Evolutionary conservation across 305 asterid genomes (phyloP), one percentile per base, ranked within the genome.

Genomic region (Fraxinus dipetala): DNA sequence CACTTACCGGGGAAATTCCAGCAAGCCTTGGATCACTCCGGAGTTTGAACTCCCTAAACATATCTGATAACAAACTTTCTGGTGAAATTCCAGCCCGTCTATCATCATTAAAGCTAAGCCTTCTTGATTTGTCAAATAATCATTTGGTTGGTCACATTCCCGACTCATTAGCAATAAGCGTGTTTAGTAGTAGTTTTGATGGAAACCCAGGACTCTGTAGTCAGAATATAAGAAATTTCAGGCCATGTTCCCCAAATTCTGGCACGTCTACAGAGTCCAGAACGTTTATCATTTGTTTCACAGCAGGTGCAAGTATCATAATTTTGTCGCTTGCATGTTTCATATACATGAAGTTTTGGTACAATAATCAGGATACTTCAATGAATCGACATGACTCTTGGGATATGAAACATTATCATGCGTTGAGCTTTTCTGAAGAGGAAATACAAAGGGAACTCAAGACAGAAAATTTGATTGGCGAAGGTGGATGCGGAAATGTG

Each of bases 401-500:
- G 90, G 87, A 87, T 24, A 76, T 87, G 86, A 89, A 78, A 80
- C 86, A 80, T 30, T 89, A 85, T 48, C 86, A 84, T 59, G 79
- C 87, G 0, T 76, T 89, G 74, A 84, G 85, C 84, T 83, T 89
- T 80, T 83, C 85, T 32, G 91, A 89, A 80, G 90, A 89, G 59
- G 87, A 87, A 38, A 79, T 89, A 30, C 40, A 85, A 4, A 84
- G 83, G 80, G 86, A 85, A 16, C 79, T 89, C 54, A 89, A 87
- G 80, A 83, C 82, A 9, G 91, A 89, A 35, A 89, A 89, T 79
- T 76, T 89, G 56, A 79, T 89, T n/a, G 90, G 89, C 1, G 81
- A 56, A 82, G 91, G 90, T 43, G 90, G 91, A 10, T 87, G 87
- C n/a, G 90, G 91, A 18, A 85, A 82, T 77, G 90, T 89, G 28